Evolutionary conservation across 1,284 basidiomycete species (phyloP).

Genomic region (Heterobasidion irregulare): DNA sequence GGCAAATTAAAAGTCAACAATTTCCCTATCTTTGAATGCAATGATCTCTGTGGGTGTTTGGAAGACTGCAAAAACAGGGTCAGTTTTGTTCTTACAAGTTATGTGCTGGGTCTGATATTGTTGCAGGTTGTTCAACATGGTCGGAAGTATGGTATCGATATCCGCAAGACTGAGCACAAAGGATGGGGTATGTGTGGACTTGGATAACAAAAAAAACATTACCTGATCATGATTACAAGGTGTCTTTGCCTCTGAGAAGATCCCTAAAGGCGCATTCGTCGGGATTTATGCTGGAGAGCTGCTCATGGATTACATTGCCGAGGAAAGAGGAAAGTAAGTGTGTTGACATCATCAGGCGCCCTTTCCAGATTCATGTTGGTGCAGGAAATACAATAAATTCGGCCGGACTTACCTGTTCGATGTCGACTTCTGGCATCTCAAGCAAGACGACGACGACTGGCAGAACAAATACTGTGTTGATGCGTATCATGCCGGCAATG

Average conservation of each 20-base stretch:
- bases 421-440: slow-evolving; percentile 68
- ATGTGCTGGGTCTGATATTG: background rate
- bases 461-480: slow-evolving; percentile 54
- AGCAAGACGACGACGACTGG: slow-evolving; percentile 26
- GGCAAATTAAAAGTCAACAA: slow-evolving; percentile 42
- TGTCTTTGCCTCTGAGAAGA: slow-evolving; percentile 56
- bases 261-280: slow-evolving; percentile 65
- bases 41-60: slow-evolving; percentile 73
- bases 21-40: slow-evolving; percentile 83
- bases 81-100: slow-evolving; percentile 15
- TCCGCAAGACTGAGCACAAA: slow-evolving; percentile 64
- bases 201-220: background rate
- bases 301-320: slow-evolving; percentile 57
- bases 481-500: slow-evolving; percentile 83
- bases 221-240: slow-evolving; percentile 30
- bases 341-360: background rate
- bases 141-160: slow-evolving; percentile 50
- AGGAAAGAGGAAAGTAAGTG: slow-evolving; percentile 59
- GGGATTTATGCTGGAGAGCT: slow-evolving; percentile 85
- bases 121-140: slow-evolving; percentile 77
- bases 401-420: slow-evolving; percentile 84
- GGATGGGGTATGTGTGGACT: slow-evolving; percentile 63
- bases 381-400: slow-evolving; percentile 68
- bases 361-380: slow-evolving; percentile 6
- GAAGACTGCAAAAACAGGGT: slow-evolving; percentile 80